These are phyloP conservation scores for Aspergillus spinulosporus DNA, from an alignment of 2,329 filamentous ascomycete species.

Conservation along the genomic window DNA sequence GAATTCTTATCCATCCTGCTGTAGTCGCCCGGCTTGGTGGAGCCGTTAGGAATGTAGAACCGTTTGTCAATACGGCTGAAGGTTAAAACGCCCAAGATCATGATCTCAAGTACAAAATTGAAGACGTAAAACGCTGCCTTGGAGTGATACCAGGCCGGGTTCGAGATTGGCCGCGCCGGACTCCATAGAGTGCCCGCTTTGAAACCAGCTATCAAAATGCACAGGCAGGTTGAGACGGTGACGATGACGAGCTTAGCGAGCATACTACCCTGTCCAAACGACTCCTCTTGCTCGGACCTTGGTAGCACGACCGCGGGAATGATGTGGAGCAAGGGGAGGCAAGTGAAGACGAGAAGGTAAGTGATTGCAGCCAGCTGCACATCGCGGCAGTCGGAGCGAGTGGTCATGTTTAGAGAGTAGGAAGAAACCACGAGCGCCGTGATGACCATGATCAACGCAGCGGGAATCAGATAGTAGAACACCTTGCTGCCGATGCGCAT, in stretches of 20 bases:
- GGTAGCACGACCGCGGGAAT: conserved; percentile 49
- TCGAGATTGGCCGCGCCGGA: conserved; percentile 47
- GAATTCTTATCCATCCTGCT: conserved; percentile 36
- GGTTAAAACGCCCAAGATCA: conserved; percentile 68
- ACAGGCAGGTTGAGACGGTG: conserved; percentile 57
- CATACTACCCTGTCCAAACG: conserved; percentile 68
- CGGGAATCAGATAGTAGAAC: conserved; percentile 59
- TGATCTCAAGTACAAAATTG: conserved; percentile 72
- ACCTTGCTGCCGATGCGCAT: conserved; percentile 56
- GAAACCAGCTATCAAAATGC: conserved; percentile 66
- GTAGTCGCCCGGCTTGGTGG: conserved; percentile 22
- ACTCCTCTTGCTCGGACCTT: conserved; percentile 48
- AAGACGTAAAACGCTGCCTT: conserved; percentile 77
- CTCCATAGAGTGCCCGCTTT: conserved; percentile 62
- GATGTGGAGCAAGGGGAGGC: conserved; percentile 64
- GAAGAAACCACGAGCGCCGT: conserved; percentile 63
- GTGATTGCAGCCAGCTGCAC: conserved; percentile 65
- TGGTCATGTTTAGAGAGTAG: conserved; percentile 61
- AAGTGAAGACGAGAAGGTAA: conserved; percentile 65
- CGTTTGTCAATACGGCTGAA: conserved; percentile 69
- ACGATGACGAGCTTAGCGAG: conserved; percentile 67
- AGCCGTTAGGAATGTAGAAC: conserved; percentile 72
- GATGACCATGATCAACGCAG: conserved; percentile 67
- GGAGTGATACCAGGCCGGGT: conserved; percentile 69
- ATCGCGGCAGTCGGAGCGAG: conserved; percentile 56